These are phyloP conservation scores for Boletus speciosus DNA, from an alignment of 768 basidiomycete species.

Conservation along the genomic window DNA sequence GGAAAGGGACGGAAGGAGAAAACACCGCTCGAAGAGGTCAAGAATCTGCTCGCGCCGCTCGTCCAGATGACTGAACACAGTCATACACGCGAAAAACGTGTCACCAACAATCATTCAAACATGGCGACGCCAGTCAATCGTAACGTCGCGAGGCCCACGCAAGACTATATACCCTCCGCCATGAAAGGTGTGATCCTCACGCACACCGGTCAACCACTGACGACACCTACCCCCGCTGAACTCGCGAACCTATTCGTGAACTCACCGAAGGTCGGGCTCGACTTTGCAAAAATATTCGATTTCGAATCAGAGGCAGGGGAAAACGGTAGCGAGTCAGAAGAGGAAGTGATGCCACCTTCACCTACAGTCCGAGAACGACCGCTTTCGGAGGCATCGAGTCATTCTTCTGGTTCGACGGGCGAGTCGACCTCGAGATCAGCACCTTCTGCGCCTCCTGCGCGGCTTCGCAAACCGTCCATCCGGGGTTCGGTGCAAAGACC, in stretches of 20 bases:
- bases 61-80: slow-evolving; percentile 33
- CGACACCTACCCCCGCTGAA: slow-evolving; percentile 67
- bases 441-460: slow-evolving; percentile 38
- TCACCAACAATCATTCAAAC: slow-evolving; percentile 18
- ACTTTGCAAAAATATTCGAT: slow-evolving; percentile 79
- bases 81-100: slow-evolving; percentile 21
- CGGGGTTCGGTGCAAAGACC: slow-evolving; percentile 39
- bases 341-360: slow-evolving; percentile 40
- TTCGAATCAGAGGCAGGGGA: slow-evolving; percentile 38
- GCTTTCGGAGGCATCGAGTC: slow-evolving; percentile 25
- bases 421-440: slow-evolving; percentile 20
- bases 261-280: slow-evolving; percentile 67
- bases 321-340: slow-evolving; percentile 31
- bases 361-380: slow-evolving; percentile 44
- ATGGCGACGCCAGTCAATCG: slow-evolving; percentile 53
- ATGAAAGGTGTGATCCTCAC: slow-evolving; percentile 82
- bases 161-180: slow-evolving; percentile 42
- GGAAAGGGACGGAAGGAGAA: slow-evolving; percentile 44
- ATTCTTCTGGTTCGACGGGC: slow-evolving; percentile 27
- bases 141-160: slow-evolving; percentile 19
- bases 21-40: slow-evolving; percentile 72
- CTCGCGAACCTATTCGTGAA: slow-evolving; percentile 63
- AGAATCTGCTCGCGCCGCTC: slow-evolving; percentile 59
- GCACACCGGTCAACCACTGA: slow-evolving; percentile 67
- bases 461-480: slow-evolving; percentile 56